These are phyloP conservation scores for Geranium incanum DNA, from an alignment of 441 rosid species.

Conservation along the genomic window DNA sequence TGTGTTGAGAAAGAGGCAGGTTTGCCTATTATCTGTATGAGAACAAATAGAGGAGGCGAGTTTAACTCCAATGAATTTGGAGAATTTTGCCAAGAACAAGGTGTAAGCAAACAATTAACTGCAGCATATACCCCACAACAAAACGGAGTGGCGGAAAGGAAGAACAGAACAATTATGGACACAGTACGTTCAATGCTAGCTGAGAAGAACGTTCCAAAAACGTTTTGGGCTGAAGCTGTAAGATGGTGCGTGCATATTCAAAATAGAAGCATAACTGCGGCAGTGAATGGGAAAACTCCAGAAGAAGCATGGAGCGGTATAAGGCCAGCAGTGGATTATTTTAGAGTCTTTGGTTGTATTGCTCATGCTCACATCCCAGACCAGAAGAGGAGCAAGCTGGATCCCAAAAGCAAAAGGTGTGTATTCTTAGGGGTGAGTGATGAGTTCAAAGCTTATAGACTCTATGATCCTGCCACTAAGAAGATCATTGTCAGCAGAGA, in stretches of 20 bases:
- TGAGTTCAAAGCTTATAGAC: conserved; percentile 1
- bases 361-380: too few relatives aligned
- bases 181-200: conserved; percentile 10
- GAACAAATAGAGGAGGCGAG: background rate
- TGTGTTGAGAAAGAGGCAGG: conserved; percentile 15
- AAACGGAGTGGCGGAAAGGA: conserved; percentile 15
- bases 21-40: background rate
- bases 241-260: background rate
- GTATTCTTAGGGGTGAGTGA: too few relatives aligned
- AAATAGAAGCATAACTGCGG: background rate
- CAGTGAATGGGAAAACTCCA: background rate
- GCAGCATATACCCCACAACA: conserved; percentile 8
- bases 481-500: too few relatives aligned
- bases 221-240: background rate
- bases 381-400: background rate
- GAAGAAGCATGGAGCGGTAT: conserved; percentile 9
- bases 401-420: background rate
- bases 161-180: conserved; percentile 11
- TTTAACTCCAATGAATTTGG: conserved; percentile 10
- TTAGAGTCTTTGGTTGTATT: too few relatives aligned
- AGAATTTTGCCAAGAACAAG: background rate
- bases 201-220: too few relatives aligned
- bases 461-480: too few relatives aligned
- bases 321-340: background rate
- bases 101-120: background rate